Base-by-base conservation (phyloP, 2,329 filamentous ascomycete genomes). In the Fusarium anguioides region DNA sequence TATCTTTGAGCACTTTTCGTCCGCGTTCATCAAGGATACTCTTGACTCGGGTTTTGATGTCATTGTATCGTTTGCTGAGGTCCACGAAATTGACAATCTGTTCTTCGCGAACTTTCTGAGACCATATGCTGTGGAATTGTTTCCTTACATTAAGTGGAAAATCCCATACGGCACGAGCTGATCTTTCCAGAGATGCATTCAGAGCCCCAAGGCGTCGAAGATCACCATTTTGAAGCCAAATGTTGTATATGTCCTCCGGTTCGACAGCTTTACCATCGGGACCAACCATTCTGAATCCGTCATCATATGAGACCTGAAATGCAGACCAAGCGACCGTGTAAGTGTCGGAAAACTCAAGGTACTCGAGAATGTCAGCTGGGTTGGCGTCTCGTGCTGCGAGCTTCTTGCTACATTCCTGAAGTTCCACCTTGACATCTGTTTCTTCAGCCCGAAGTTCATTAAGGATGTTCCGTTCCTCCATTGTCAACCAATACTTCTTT, bases 241-340 rank as follows among this genome's bases (percentile, higher is more conserved):
- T 9, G 0, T 52, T 14, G 26, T 75, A 71, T 0, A 77, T 27
- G 3, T 66, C 29, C 0, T 65, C 60, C 0, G 76, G 57, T 0
- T 66, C 64, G 9, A 90, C 70, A 0, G 26, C 17, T 41, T 81
- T 86, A 2, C 86, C 85, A 0, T 77, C 70, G 8, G 73, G 78
- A 0, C 83, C 87, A 0, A 87, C 80, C 0, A 75, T 59, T 0
- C 42, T 69, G 78, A 86, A 87, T 0, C 81, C 85, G 23, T 83
- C 78, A 0, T 79, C 62, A 0, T 77, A 12, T 4, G 88, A 87
- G 0, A 89, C 62, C 2, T 72, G 73, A 9, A 93, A 85, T 0
- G 89, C 87, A 3, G 85, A 79, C 69, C 83, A 87, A 60, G 86
- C 90, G 0, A 78, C 74, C 0, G 78, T 72, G 14, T 86, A 82